Conservation (phyloP, 225 moss, liverwort and hornwort species). For the Asterella californica region DNA sequence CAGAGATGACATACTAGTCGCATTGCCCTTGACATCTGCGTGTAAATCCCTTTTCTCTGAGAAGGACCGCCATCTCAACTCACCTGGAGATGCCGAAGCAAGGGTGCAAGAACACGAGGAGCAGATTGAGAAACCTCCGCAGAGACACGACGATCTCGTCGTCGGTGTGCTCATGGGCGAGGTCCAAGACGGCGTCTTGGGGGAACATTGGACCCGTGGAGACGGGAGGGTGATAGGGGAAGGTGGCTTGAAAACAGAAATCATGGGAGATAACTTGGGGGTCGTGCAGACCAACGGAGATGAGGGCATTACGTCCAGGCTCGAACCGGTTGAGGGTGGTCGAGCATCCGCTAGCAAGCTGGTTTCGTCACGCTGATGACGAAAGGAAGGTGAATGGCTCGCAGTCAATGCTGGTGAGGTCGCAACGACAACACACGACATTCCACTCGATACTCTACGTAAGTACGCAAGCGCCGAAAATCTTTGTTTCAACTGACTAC, state of each 20-base stretch:
- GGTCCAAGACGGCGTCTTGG: constrained; percentile 35
- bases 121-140: constrained; percentile 30
- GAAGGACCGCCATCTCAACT: constrained; percentile 23
- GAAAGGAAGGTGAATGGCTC: constrained; percentile 35
- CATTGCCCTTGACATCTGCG: not conserved
- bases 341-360: constrained; percentile 26
- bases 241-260: constrained; percentile 24
- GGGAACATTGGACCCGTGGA: constrained; percentile 34
- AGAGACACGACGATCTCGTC: constrained; percentile 25
- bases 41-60: constrained; percentile 17
- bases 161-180: constrained; percentile 27
- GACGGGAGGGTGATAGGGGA: constrained; percentile 29
- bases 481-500: no score
- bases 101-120: constrained; percentile 29
- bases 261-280: constrained; percentile 32
- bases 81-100: constrained; percentile 24
- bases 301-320: constrained; percentile 24
- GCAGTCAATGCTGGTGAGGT: constrained; percentile 36
- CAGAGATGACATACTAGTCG: not conserved
- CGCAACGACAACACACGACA: constrained; percentile 43
- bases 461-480: not conserved
- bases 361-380: constrained; percentile 32
- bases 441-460: not conserved
- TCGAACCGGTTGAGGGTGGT: constrained; percentile 7
- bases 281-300: constrained; percentile 21